A percentile compares a stretch with the other conserved stretches of the same genome.
Evolutionary conservation across 495 filamentous ascomycete species (phyloP).

Genomic region (Aspergillus sclerotiicarbonarius): DNA sequence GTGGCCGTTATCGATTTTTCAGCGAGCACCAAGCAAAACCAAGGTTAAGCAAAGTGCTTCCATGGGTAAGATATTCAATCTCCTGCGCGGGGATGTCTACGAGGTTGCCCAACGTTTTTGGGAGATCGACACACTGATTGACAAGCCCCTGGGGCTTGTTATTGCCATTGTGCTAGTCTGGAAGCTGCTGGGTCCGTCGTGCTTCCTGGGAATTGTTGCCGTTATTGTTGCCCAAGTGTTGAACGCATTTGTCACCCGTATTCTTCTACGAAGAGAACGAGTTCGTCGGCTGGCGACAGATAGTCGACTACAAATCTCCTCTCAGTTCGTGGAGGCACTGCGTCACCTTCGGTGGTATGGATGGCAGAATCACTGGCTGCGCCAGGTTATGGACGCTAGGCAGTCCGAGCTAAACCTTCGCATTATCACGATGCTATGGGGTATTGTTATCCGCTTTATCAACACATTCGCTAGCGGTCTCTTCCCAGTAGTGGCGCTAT

Average conservation of each 20-base stretch:
- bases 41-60: slow-evolving; percentile 59
- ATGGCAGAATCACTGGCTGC: slow-evolving; percentile 80
- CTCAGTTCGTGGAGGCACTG: slow-evolving; percentile 79
- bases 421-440: slow-evolving; percentile 62
- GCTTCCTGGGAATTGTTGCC: slow-evolving; percentile 65
- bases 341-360: slow-evolving; percentile 86
- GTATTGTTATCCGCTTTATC: slow-evolving; percentile 55
- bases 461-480: slow-evolving; percentile 64
- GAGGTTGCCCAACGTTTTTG: slow-evolving; percentile 80
- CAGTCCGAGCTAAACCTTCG: slow-evolving; percentile 64
- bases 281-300: slow-evolving; percentile 67
- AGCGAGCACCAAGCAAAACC: slow-evolving; percentile 17
- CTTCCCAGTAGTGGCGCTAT: slow-evolving; percentile 76
- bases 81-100: slow-evolving; percentile 77
- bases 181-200: slow-evolving; percentile 74
- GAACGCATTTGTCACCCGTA: slow-evolving; percentile 61
- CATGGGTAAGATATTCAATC: slow-evolving; percentile 80
- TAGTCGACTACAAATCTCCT: slow-evolving; percentile 65
- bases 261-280: slow-evolving; percentile 60
- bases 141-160: slow-evolving; percentile 65
- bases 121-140: slow-evolving; percentile 69
- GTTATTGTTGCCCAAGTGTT: slow-evolving; percentile 62
- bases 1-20: slow-evolving; percentile 21
- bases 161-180: slow-evolving; percentile 69
- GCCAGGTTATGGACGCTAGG: slow-evolving; percentile 66